A percentile compares a stretch with the other conserved stretches of the same genome.
phyloP scores from a whole-genome alignment of 306 rosid species.

The Cajanus cajan region DNA sequence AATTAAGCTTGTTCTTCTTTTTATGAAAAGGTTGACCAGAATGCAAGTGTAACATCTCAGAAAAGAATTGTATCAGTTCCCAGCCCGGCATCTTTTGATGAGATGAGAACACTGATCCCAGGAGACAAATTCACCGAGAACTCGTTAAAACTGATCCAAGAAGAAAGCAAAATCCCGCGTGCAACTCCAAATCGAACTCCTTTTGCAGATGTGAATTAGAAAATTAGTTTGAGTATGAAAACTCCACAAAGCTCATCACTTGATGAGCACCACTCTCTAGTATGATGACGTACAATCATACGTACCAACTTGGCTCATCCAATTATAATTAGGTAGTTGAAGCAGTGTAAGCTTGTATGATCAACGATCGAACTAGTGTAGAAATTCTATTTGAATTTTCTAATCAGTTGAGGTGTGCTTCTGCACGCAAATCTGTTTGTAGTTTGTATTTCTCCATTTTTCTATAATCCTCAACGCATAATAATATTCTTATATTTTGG shows the following conservation, averaged over 20 bases:
- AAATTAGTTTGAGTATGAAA: neutral
- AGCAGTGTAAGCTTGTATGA: neutral
- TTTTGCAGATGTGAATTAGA: constrained; percentile 57
- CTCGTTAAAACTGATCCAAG: constrained; percentile 32
- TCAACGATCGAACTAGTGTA: neutral
- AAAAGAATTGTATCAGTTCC: constrained; percentile 56
- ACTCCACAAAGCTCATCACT: constrained; percentile 49
- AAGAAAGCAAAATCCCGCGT: constrained; percentile 52
- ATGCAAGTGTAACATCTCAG: constrained; percentile 37
- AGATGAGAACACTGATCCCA: constrained; percentile 60
- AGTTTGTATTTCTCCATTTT: neutral
- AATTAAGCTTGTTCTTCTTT: neutral
- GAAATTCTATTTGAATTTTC: neutral
- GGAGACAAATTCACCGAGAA: constrained; percentile 42
- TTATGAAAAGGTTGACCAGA: constrained; percentile 60
- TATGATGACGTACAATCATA: constrained; percentile 8
- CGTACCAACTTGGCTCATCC: neutral
- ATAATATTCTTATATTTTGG: neutral
- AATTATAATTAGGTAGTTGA: neutral
- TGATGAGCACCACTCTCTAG: constrained; percentile 41
- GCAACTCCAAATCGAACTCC: constrained; percentile 61
- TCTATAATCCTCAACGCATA: neutral
- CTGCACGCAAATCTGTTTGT: neutral
- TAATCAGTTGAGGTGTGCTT: neutral
- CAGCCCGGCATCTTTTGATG: constrained; percentile 59